Base-by-base conservation (phyloP, 2,329 filamentous ascomycete genomes). In the Xylariaceae sp. region DNA sequence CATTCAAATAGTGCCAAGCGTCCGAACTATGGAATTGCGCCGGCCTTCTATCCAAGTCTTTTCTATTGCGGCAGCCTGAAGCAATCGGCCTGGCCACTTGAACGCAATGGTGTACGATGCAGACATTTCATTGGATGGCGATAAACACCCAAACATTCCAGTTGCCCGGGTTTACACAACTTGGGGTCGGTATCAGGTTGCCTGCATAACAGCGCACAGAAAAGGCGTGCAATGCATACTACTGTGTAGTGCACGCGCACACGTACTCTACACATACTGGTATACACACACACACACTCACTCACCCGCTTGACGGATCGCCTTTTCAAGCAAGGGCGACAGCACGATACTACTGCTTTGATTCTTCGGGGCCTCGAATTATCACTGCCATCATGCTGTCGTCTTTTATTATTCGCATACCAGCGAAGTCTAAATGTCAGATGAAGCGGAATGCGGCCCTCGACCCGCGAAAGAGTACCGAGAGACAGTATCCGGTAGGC, bases 151-250 rank as follows among this genome's bases (percentile, higher is more conserved):
- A 41, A 37, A 24, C 36, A 26, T 52, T 29, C 51, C 48, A 43
- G 39, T 34, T 37, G 47, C 39, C 47, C 36, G 55, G 51, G 37
- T 47, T 55, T 21, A 39, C 28, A 41, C 44, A 40, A 49, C 39
- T 23, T 29, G n/a, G n/a, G 28, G 24, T 43, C 19, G 16, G 21
- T 46, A n/a, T n/a, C n/a, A n/a, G n/a, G 34, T 53, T 46, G 55
- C 55, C 40, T 45, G 58, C 51, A 43, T 58, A 24, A 44, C 43
- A 40, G 17, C 17, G 33, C 36, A 52, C 53, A 28, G 28, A n/a
- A 41, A 34, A 24, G 29, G 28, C 23, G 36, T 53, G 56, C 34
- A n/a, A n/a, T n/a, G n/a, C n/a, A n/a, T n/a, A n/a, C n/a, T n/a
- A n/a, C n/a, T n/a, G n/a, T n/a, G n/a, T n/a, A 26, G 24, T 46